These are phyloP conservation scores for Floccularia luteovirens DNA, from an alignment of 768 basidiomycete species.

Conservation along the genomic window DNA sequence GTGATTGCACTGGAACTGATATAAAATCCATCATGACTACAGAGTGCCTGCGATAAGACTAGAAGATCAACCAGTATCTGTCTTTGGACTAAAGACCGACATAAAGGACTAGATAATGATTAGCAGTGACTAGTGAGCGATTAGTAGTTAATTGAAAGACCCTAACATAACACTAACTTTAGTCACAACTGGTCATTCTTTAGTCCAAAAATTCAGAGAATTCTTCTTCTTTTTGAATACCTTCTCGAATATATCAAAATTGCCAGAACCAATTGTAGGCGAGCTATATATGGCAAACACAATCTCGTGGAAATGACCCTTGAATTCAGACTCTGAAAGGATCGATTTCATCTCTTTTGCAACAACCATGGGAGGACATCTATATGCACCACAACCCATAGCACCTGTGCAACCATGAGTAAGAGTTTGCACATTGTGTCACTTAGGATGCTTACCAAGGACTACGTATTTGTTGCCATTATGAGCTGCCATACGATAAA, in stretches of 20 bases:
- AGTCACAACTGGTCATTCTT: too few species aligned
- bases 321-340: conserved; percentile 32
- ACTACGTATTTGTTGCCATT: conserved; percentile 27
- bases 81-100: too few species aligned
- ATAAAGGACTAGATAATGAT: too few species aligned
- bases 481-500: conserved; percentile 34
- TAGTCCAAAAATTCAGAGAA: too few species aligned
- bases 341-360: conserved; percentile 33
- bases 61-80: too few species aligned
- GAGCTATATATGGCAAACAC: conserved; percentile 34
- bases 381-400: conserved; percentile 37
- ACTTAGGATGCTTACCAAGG: conserved; percentile 20
- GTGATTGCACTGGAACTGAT: too few species aligned
- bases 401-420: conserved; percentile 20
- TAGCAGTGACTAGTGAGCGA: too few species aligned
- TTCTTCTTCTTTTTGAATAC: too few species aligned
- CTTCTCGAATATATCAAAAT: conserved; percentile 30
- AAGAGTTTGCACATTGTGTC: background rate
- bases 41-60: too few species aligned
- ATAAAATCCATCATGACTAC: too few species aligned
- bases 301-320: conserved; percentile 30
- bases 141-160: too few species aligned
- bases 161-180: too few species aligned
- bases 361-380: conserved; percentile 30
- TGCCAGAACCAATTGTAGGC: conserved; percentile 18